Conservation (phyloP, 768 basidiomycete species). For the Sporobolomyces phaffii region DNA sequence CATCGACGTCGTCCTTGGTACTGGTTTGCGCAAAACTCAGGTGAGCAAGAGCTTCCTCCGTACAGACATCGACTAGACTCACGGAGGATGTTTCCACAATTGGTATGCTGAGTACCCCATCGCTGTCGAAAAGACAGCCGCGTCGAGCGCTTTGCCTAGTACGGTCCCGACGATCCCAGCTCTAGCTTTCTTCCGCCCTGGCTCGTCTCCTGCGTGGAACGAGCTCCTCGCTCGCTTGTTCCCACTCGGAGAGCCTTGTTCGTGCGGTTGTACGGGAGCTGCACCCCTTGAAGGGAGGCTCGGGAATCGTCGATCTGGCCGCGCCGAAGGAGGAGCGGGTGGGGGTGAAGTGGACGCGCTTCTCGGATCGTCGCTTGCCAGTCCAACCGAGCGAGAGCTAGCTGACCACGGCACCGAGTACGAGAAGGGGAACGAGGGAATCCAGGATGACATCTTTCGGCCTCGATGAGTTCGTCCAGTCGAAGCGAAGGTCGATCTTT, state of each 20-base stretch:
- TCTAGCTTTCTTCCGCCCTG: not conserved
- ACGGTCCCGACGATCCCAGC: slow-evolving; percentile 10
- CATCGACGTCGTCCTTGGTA: slow-evolving; percentile 4
- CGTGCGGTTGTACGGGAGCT: not conserved
- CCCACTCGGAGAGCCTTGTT: not conserved
- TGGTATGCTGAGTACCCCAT: slow-evolving; percentile 16
- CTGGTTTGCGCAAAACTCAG: not conserved
- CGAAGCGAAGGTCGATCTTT: no score
- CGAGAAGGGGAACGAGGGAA: slow-evolving; percentile 10
- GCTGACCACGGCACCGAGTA: not conserved
- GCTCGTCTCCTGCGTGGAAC: not conserved
- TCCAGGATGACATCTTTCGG: slow-evolving; percentile 5
- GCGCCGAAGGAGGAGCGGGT: not conserved
- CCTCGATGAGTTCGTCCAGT: no score
- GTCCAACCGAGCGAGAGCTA: no score
- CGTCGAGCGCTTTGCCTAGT: slow-evolving; percentile 13
- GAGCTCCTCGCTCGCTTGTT: not conserved
- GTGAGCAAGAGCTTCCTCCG: no score
- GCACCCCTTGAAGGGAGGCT: not conserved
- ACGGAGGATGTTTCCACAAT: slow-evolving; percentile 19
- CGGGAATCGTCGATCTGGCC: not conserved
- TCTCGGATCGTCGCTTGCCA: no score
- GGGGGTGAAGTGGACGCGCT: not conserved
- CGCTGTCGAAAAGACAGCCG: slow-evolving; percentile 9
- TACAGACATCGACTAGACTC: no score